A percentile compares a stretch with the other conserved stretches of the same genome.
Evolutionary conservation across 1,139 yeast species (phyloP).

Genomic region (Kazachstania sp.): DNA sequence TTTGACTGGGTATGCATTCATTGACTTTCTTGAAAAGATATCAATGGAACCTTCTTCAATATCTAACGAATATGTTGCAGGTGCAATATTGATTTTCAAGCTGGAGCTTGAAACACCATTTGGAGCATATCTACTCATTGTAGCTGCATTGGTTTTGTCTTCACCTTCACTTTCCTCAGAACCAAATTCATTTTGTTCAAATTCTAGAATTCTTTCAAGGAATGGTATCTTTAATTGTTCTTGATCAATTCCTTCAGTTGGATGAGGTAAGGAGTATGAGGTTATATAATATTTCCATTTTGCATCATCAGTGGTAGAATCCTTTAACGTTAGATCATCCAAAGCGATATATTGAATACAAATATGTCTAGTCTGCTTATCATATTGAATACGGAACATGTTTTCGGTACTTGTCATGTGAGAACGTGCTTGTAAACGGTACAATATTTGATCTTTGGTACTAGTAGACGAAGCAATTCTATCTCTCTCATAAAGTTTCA

Average conservation of each 20-base stretch:
- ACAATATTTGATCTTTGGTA: conserved; percentile 80
- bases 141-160: conserved; percentile 7
- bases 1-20: conserved; percentile 24
- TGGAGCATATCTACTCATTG: conserved; percentile 30
- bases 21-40: conserved; percentile 55
- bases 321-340: conserved; percentile 80
- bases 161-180: conserved; percentile 15
- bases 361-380: conserved; percentile 46
- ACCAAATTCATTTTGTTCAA: conserved; percentile 33
- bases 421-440: conserved; percentile 79
- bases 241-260: conserved; percentile 95
- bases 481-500: conserved; percentile 74
- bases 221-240: conserved; percentile 68
- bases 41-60: conserved; percentile 81
- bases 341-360: conserved; percentile 76
- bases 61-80: conserved; percentile 69
- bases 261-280: conserved; percentile 86
- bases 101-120: conserved; percentile 63
- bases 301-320: conserved; percentile 66
- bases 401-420: conserved; percentile 80
- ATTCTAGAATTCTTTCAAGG: conserved; percentile 51
- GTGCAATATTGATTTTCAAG: conserved; percentile 72
- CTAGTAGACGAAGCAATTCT: conserved; percentile 50
- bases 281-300: conserved; percentile 90
- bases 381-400: conserved; percentile 78